Evolutionary conservation across 345 rosid species (phyloP).

Genomic region (Eucalyptus pumila): DNA sequence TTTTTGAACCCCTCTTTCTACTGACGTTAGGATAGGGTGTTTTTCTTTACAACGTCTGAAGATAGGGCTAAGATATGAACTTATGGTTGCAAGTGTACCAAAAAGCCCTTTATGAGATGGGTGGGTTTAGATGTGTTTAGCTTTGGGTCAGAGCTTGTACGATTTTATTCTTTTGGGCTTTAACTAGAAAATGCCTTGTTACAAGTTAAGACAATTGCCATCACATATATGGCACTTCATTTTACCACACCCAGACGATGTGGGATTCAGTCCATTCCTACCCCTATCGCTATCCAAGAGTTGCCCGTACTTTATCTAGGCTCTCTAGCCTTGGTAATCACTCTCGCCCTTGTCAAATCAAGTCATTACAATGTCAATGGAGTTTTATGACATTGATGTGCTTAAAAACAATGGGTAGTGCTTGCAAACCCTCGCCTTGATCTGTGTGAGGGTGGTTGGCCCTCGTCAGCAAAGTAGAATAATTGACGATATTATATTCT

Average conservation of each 20-base stretch:
- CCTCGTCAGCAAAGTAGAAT: accelerated
- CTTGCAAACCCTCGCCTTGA: neutral
- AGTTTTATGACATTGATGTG: neutral
- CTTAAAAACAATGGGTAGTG: neutral
- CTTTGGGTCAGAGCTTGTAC: accelerated
- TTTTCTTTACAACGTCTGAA: neutral
- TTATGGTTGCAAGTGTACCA: neutral
- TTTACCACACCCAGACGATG: accelerated
- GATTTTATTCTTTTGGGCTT: no score
- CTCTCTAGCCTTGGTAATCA: no score
- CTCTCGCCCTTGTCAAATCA: accelerated
- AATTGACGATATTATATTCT: accelerated
- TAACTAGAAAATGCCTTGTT: accelerated
- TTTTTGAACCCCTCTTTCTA: neutral
- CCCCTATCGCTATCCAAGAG: no score
- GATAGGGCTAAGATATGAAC: neutral
- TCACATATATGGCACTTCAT: no score
- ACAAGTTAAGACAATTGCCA: no score
- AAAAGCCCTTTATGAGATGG: neutral
- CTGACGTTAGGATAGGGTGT: neutral
- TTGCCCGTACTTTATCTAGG: accelerated
- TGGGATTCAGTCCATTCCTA: no score
- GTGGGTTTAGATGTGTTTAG: neutral
- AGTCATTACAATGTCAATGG: accelerated
- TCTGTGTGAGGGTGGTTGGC: accelerated